A percentile compares a stretch with the other conserved stretches of the same genome.
phyloP scores from a whole-genome alignment of 192 early-diverging fungal genomes.

The Coemansia nantahalensis region DNA sequence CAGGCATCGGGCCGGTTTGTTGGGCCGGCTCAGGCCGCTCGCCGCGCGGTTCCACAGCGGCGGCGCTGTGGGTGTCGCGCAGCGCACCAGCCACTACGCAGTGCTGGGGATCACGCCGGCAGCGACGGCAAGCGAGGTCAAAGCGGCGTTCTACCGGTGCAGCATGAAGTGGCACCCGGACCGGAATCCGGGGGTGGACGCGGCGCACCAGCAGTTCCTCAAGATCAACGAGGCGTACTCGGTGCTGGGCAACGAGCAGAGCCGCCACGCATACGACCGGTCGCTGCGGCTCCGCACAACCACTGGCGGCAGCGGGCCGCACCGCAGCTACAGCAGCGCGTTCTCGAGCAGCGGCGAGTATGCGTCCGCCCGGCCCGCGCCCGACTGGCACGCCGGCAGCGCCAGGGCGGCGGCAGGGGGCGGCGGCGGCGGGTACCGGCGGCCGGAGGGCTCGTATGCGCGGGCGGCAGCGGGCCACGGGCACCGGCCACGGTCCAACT shows the following conservation, averaged over 20 bases:
- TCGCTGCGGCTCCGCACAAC: constrained; percentile 32
- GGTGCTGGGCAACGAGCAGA: constrained; percentile 66
- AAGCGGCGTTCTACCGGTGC: constrained; percentile 40
- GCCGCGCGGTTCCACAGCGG: constrained; percentile 15
- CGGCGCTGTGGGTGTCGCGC: constrained; percentile 6
- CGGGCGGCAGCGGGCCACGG: constrained; percentile 2
- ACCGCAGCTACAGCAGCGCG: constrained; percentile 27
- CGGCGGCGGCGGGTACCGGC: constrained; percentile 6
- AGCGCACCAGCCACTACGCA: constrained; percentile 37
- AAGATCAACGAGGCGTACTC: constrained; percentile 87
- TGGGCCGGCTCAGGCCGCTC: neutral
- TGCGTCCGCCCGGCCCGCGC: constrained; percentile 18
- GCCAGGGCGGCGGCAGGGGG: too few species aligned
- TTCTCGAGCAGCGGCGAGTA: constrained; percentile 49
- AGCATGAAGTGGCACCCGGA: constrained; percentile 84
- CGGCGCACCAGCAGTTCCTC: constrained; percentile 69
- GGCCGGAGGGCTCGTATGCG: constrained; percentile 29
- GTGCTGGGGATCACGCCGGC: constrained; percentile 25
- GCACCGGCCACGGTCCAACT: constrained; percentile 25
- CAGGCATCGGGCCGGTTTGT: too few species aligned
- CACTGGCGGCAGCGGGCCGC: constrained; percentile 1
- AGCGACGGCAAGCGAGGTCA: constrained; percentile 36
- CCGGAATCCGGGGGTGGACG: constrained; percentile 64
- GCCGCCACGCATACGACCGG: constrained; percentile 76
- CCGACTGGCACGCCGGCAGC: neutral